Conservation (phyloP, 2,329 filamentous ascomycete genomes). For the Microsporum ferrugineum region DNA sequence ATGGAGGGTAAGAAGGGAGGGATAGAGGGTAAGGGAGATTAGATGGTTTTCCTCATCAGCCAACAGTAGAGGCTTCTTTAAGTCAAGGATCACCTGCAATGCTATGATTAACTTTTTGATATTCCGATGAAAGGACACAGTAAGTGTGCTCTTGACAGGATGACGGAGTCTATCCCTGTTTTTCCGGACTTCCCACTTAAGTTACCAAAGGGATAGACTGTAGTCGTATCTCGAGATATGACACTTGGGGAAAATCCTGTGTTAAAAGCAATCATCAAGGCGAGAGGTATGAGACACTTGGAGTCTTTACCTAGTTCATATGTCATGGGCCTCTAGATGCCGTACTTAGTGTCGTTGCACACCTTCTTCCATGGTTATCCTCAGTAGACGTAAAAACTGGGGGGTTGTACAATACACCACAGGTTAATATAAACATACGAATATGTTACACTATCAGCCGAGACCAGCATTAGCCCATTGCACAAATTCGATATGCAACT, state of each 20-base stretch:
- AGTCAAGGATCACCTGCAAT: not conserved
- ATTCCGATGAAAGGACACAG: not conserved
- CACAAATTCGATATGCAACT: not conserved
- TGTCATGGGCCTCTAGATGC: not conserved
- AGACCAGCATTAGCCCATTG: not conserved
- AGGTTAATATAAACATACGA: not conserved
- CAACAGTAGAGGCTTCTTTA: not conserved
- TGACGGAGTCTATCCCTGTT: not conserved
- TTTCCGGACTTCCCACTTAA: not conserved
- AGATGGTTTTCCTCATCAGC: not conserved
- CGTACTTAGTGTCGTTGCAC: not conserved
- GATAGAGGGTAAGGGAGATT: not conserved
- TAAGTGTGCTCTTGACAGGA: not conserved
- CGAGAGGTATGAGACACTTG: not conserved
- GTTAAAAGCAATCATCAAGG: not conserved
- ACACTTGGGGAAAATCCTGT: not conserved
- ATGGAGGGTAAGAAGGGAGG: not conserved
- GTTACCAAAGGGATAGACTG: not conserved
- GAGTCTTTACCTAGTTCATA: not conserved
- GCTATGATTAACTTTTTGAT: not conserved
- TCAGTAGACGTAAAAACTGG: not conserved
- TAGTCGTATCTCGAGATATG: not conserved
- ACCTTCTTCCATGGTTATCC: not conserved
- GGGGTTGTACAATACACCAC: not conserved
- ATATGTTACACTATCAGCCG: not conserved